A percentile compares a stretch with the other conserved stretches of the same genome.
These are phyloP conservation scores for Trametes versicolor DNA, from an alignment of 1,284 basidiomycete genomes.

Conservation along the genomic window DNA sequence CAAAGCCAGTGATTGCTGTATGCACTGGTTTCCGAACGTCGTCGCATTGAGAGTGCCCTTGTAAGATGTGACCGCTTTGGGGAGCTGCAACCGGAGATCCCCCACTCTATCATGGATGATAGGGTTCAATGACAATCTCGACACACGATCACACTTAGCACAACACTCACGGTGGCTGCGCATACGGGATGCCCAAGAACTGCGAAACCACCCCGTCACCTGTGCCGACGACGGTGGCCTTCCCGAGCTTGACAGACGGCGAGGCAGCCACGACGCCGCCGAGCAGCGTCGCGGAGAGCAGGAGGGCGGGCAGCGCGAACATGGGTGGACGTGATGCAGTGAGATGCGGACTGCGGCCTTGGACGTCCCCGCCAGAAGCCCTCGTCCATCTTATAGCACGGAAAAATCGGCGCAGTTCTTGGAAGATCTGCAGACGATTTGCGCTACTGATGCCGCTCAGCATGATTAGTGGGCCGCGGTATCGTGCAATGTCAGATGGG, in stretches of 20 bases:
- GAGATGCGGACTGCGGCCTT: slow-evolving; percentile 1
- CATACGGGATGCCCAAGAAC: slow-evolving; percentile 30
- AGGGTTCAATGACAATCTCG: not conserved
- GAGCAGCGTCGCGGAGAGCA: not conserved
- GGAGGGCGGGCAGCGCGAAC: not conserved
- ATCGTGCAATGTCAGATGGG: slow-evolving; percentile 4
- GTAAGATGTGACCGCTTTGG: slow-evolving; percentile 52
- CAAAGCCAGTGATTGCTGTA: slow-evolving; percentile 43
- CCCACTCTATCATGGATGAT: slow-evolving; percentile 23
- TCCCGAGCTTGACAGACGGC: slow-evolving; percentile 15
- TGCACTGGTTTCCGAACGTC: slow-evolving; percentile 55
- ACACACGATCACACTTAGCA: not conserved
- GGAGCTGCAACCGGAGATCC: slow-evolving; percentile 52
- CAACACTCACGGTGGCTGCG: slow-evolving; percentile 25
- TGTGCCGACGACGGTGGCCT: slow-evolving; percentile 21
- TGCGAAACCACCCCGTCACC: slow-evolving; percentile 22
- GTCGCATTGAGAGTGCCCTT: slow-evolving; percentile 50
- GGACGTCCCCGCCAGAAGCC: not conserved
- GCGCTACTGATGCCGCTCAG: not conserved
- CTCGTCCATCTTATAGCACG: not conserved
- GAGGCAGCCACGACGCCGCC: not conserved
- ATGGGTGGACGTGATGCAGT: not conserved
- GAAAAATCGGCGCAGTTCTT: not conserved
- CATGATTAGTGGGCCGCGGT: not conserved
- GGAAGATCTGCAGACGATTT: not conserved